Evolutionary conservation across 73 alveolate species (phyloP).

Genomic region (Paramecium sexaurelia): DNA sequence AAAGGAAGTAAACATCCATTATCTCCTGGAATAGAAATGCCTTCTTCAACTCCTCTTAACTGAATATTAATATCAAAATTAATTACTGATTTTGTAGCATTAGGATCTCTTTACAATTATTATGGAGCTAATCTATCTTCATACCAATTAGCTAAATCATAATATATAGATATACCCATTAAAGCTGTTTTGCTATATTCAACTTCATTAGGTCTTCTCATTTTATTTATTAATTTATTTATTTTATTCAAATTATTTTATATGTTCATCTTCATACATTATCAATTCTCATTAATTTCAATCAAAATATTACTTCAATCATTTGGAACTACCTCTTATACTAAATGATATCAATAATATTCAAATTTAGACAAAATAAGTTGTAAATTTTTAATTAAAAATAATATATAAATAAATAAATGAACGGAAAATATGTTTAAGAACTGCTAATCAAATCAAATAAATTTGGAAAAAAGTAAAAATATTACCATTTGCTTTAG

Average conservation of each 20-base stretch:
- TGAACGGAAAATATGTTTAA: too few relatives aligned
- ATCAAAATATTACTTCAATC: neutral
- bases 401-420: too few relatives aligned
- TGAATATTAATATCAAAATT: neutral
- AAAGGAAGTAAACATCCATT: constrained; percentile 52
- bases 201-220: constrained; percentile 61
- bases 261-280: neutral
- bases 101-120: constrained; percentile 33
- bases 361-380: too few relatives aligned
- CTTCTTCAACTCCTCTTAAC: constrained; percentile 52
- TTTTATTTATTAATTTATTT: neutral
- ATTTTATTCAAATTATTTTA: neutral
- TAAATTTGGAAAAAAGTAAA: too few relatives aligned
- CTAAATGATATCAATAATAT: too few relatives aligned
- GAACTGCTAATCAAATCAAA: too few relatives aligned
- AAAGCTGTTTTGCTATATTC: constrained; percentile 35
- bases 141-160: constrained; percentile 45
- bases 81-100: constrained; percentile 36
- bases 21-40: constrained; percentile 57
- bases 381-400: too few relatives aligned
- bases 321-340: neutral
- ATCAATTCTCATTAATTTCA: neutral
- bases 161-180: neutral
- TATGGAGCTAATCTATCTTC: constrained; percentile 52
- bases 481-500: too few relatives aligned